Evolutionary conservation across 2,329 filamentous ascomycete species (phyloP), one percentile per base, ranked within the genome.

Genomic region (Hymenoscyphus salicellus): DNA sequence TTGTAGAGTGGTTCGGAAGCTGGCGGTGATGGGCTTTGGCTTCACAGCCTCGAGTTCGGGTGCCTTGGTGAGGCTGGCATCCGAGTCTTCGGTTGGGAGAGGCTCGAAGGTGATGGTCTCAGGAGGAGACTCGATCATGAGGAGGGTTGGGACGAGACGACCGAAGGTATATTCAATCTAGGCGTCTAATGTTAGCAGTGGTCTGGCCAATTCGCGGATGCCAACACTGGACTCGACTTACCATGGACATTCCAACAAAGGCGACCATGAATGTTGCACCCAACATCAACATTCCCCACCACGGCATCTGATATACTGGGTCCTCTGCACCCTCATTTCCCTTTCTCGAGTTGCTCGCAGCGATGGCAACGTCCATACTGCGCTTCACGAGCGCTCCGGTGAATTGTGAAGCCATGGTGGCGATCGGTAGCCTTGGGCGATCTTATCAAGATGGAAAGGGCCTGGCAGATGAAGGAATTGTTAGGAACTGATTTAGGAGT

Each of bases 1-100:
- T 60, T 77, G 78, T 66, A 89, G 76, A 2, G 87, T 85, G 10
- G 78, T 79, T 65, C 83, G 81, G 72, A 90, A 83, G 68, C 79
- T 84, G 62, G 82, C 80, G 41, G 88, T 91, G 72, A 90, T 82
- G 62, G 86, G 86, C 74, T 82, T 81, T 69, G 82, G 78, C 66
- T 79, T 78, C 68, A 83, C 77, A 63, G 83, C 67, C 57, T 78
- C 77, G 64, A 81, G 72, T 69, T 81, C 80, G 61, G 72, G 78
- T 69, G 76, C 75, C 55, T 76, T 75, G 38, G 69, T 69, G 65
- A 72, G 65, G 28, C 71, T 67, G 32, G 70, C 70, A 65, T 75
- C 73, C 55, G 73, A 71, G 20, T 78, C 75, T 33, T 75, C 73
- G 66, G 66, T 72, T 32, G 65, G 62, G 65, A 73, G 68, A 46